Evolutionary conservation across 495 filamentous ascomycete genomes (phyloP), one percentile per base, ranked within the genome.

Genomic region (Hypomontagnella submonticulosa): DNA sequence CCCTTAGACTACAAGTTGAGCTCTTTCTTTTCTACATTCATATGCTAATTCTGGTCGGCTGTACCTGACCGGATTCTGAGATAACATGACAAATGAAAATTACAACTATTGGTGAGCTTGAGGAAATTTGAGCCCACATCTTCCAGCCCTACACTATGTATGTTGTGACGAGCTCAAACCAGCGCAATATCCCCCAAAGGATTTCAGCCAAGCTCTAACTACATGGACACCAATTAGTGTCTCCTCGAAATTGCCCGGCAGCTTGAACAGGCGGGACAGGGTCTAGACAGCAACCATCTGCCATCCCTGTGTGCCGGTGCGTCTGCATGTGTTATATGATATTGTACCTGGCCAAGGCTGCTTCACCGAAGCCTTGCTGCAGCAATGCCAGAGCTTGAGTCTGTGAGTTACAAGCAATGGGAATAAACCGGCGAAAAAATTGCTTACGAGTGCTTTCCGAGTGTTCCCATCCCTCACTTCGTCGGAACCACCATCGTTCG

Each of bases 401-500:
- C 6, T 8, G 40, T 7, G 40, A 15, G 15, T 18, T 8, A 43
- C 11, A 19, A 27, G 43, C 6, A 33, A 13, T 12, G 5, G 12
- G 15, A 11, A 48, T 12, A 34, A 23, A 36, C 15, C 33, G 46
- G 50, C 27, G 51, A 63, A 27, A 30, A 50, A 10, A 57, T 43
- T 43, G n/a, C 12, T 36, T 18, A 12, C 19, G 30, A 27, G 23
- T 27, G 23, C 23, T 27, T 6, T 6, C 23, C 23, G 6, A 6
- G 23, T 27, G 23, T 10, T 53, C 42, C 20, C 40, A 47, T 48
- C 55, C 23, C 44, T 57, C 55, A 15, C 38, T 13, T 41, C 13
- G 57, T 67, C 57, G 57, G 48, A n/a, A 62, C 64, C 52, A 67
- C 49, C 48, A 52, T 62, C 57, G 40, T 67, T 58, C 64, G 53